Percentiles rank a stretch among this genome's conserved stretches.
These are phyloP conservation scores for Periglandula ipomoeae DNA, from an alignment of 2,329 filamentous ascomycete genomes.

Conservation along the genomic window DNA sequence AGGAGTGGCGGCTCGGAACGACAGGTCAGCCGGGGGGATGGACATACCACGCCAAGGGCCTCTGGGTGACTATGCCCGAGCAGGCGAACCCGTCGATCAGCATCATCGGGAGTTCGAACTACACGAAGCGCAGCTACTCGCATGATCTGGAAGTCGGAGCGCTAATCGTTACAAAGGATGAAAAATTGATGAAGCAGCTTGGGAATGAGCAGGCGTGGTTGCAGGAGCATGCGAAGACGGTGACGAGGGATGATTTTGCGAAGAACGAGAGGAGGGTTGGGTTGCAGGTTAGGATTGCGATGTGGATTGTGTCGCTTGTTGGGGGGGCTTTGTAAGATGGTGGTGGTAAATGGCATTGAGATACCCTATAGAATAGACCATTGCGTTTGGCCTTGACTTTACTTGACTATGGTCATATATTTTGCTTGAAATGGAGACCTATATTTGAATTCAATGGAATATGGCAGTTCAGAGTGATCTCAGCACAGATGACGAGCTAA, in stretches of 20 bases:
- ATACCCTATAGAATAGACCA: not conserved
- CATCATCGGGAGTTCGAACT: slow-evolving; percentile 87
- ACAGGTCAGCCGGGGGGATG: slow-evolving; percentile 76
- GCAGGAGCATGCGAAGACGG: slow-evolving; percentile 59
- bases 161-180: slow-evolving; percentile 72
- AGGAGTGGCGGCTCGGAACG: slow-evolving; percentile 80
- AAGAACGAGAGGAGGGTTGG: slow-evolving; percentile 76
- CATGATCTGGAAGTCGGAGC: slow-evolving; percentile 87
- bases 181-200: slow-evolving; percentile 61
- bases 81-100: slow-evolving; percentile 64
- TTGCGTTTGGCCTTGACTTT: not conserved
- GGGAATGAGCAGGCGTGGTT: slow-evolving; percentile 74
- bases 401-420: too few species aligned
- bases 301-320: slow-evolving; percentile 85
- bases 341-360: slow-evolving; percentile 8
- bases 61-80: slow-evolving; percentile 73
- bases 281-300: slow-evolving; percentile 74
- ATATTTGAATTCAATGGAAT: too few species aligned
- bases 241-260: slow-evolving; percentile 71
- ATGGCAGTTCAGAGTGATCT: too few species aligned
- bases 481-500: too few species aligned
- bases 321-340: slow-evolving; percentile 68
- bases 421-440: too few species aligned
- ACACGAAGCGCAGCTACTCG: slow-evolving; percentile 87
- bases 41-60: slow-evolving; percentile 96